Conservation (phyloP, 805 yeast genomes). For the Ogataea populi-albae region DNA sequence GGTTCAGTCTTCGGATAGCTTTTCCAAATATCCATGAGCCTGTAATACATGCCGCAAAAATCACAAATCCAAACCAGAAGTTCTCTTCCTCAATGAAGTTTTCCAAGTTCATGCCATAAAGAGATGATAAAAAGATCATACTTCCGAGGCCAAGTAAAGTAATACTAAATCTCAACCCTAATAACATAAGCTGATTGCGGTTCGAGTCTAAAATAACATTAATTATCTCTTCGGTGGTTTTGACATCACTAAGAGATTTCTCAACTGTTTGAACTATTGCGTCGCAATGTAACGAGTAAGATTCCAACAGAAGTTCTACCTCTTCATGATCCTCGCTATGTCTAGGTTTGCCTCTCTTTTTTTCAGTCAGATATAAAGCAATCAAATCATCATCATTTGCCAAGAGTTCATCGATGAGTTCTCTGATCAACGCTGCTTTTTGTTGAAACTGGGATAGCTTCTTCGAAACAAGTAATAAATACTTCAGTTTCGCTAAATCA, state of each 20-base stretch:
- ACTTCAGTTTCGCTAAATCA: constrained; percentile 74
- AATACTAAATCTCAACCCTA: constrained; percentile 79
- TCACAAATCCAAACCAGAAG: constrained; percentile 61
- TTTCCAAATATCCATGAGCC: constrained; percentile 46
- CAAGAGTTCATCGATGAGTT: constrained; percentile 77
- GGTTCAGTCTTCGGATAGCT: constrained; percentile 56
- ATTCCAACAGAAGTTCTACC: constrained; percentile 84
- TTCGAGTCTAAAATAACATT: constrained; percentile 91
- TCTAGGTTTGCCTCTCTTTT: constrained; percentile 41
- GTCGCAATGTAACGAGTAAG: constrained; percentile 86
- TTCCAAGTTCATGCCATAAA: constrained; percentile 94
- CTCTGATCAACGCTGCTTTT: constrained; percentile 77
- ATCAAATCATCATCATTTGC: constrained; percentile 88
- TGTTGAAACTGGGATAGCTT: constrained; percentile 80
- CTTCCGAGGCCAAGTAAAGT: constrained; percentile 81
- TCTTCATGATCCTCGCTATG: constrained; percentile 72
- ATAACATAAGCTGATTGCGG: constrained; percentile 86
- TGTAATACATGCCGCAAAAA: constrained; percentile 40
- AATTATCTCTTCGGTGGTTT: constrained; percentile 91
- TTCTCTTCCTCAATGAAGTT: constrained; percentile 84
- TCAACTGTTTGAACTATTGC: constrained; percentile 91
- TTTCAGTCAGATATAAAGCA: constrained; percentile 74
- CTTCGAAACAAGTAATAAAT: constrained; percentile 79
- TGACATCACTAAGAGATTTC: constrained; percentile 73
- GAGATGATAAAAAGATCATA: constrained; percentile 75